phyloP scores from a whole-genome alignment of 257 asterid species.

The Solanum pinnatisectum region DNA sequence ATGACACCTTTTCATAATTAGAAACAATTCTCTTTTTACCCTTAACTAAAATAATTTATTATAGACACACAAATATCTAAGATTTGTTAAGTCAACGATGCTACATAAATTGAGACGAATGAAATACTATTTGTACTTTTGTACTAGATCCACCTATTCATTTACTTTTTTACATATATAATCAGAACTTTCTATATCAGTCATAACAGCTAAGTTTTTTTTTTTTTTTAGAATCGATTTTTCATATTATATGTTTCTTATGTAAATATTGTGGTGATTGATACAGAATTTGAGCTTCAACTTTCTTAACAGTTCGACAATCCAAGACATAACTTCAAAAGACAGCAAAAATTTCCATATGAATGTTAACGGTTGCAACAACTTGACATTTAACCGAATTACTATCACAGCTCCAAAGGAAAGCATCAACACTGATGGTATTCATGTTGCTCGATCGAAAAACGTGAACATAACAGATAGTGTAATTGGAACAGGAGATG shows the following conservation, averaged over 20 bases:
- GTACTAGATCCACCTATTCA: no score
- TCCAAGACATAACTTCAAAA: constrained; percentile 9
- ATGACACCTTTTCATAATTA: no score
- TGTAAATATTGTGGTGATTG: background rate
- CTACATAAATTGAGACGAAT: no score
- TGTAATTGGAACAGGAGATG: constrained; percentile 30
- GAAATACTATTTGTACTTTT: no score
- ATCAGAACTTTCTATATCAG: no score
- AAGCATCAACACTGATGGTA: constrained; percentile 38
- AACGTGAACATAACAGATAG: constrained; percentile 9
- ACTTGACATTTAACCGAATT: constrained; percentile 10
- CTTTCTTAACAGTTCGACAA: constrained; percentile 8
- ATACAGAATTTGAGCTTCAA: constrained; percentile 21
- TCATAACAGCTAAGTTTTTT: no score
- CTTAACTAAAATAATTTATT: no score
- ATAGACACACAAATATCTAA: no score
- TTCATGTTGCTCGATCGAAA: constrained; percentile 22
- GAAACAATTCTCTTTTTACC: no score
- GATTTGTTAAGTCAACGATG: no score
- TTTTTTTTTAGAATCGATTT: no score
- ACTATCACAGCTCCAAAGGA: constrained; percentile 18
- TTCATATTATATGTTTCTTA: background rate
- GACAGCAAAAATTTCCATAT: constrained; percentile 33
- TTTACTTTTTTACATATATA: background rate
- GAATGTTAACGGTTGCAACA: constrained; percentile 17